phyloP scores from a whole-genome alignment of 371 early-diverging fungal genomes.

The Mucor piriformis region DNA sequence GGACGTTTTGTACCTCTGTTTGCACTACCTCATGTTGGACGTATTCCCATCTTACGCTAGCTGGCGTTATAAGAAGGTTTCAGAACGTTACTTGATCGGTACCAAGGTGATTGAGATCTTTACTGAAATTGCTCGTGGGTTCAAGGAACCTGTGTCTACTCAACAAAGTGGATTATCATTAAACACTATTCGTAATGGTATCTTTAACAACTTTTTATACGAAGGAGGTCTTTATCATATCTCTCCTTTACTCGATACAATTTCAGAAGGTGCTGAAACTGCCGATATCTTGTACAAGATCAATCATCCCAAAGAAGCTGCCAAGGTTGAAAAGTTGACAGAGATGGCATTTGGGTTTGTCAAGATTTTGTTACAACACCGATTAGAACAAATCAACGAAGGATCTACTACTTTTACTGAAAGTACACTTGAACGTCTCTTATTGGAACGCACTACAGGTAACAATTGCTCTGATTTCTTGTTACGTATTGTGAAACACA shows the following conservation, averaged over 20 bases:
- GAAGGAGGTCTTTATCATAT: constrained; percentile 43
- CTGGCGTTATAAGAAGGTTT: constrained; percentile 49
- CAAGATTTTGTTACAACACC: constrained; percentile 36
- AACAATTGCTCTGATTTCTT: constrained; percentile 37
- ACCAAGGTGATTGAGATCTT: constrained; percentile 40
- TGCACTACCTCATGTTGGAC: constrained; percentile 45
- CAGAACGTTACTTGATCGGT: constrained; percentile 47
- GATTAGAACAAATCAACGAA: constrained; percentile 26
- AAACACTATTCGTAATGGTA: constrained; percentile 28
- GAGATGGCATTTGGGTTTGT: constrained; percentile 40
- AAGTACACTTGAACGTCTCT: constrained; percentile 26
- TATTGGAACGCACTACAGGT: constrained; percentile 24
- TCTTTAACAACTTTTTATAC: constrained; percentile 40
- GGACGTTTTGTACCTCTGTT: constrained; percentile 33
- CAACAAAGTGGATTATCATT: constrained; percentile 11
- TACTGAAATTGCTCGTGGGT: constrained; percentile 35
- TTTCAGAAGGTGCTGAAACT: constrained; percentile 34
- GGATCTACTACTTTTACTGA: constrained; percentile 1
- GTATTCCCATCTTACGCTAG: constrained; percentile 45
- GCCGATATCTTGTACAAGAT: constrained; percentile 36
- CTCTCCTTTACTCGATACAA: constrained; percentile 38
- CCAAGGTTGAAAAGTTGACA: constrained; percentile 35
- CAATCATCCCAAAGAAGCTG: constrained; percentile 35
- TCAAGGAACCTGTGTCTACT: constrained; percentile 3
- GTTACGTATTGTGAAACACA: constrained; percentile 38